Percentiles rank a stretch among this genome's conserved stretches.
Evolutionary conservation across 306 rosid species (phyloP).

Genomic region (Begonia fuchsioides): DNA sequence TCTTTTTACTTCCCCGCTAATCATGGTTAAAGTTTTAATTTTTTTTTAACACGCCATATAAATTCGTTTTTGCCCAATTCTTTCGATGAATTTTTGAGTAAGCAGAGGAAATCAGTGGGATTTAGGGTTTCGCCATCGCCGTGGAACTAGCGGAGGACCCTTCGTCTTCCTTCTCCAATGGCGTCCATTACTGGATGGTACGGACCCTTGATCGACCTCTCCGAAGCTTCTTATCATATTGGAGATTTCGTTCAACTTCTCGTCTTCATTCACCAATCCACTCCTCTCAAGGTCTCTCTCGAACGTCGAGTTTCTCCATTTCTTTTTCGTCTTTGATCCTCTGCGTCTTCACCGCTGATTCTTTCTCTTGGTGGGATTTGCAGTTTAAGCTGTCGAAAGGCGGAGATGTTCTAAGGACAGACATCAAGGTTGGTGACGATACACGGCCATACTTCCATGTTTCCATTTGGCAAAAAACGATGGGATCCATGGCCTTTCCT

Average conservation of each 20-base stretch:
- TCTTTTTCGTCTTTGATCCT: no score
- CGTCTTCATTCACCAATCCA: constrained; percentile 55
- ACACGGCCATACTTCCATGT: constrained; percentile 48
- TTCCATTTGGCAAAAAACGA: constrained; percentile 55
- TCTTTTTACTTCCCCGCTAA: no score
- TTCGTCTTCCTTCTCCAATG: constrained; percentile 11
- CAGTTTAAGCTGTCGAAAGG: constrained; percentile 47
- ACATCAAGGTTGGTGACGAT: constrained; percentile 74
- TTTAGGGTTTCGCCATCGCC: not conserved
- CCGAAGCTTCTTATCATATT: constrained; percentile 33
- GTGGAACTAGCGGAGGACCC: not conserved
- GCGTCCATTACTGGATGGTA: constrained; percentile 68
- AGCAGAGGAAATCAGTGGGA: no score
- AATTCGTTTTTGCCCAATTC: no score
- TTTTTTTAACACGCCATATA: no score
- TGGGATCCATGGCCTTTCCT: constrained; percentile 28
- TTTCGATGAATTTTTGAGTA: no score
- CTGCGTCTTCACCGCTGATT: no score
- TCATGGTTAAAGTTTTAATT: no score
- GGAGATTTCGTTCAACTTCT: constrained; percentile 67
- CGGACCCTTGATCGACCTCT: constrained; percentile 73
- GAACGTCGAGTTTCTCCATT: no score
- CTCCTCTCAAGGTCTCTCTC: constrained; percentile 39
- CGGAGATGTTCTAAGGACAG: constrained; percentile 32
- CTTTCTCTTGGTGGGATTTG: no score